Percentiles rank a stretch among this genome's conserved stretches.
Evolutionary conservation across 2,329 filamentous ascomycete genomes (phyloP).

Genomic region (Zymoseptoria brevis): DNA sequence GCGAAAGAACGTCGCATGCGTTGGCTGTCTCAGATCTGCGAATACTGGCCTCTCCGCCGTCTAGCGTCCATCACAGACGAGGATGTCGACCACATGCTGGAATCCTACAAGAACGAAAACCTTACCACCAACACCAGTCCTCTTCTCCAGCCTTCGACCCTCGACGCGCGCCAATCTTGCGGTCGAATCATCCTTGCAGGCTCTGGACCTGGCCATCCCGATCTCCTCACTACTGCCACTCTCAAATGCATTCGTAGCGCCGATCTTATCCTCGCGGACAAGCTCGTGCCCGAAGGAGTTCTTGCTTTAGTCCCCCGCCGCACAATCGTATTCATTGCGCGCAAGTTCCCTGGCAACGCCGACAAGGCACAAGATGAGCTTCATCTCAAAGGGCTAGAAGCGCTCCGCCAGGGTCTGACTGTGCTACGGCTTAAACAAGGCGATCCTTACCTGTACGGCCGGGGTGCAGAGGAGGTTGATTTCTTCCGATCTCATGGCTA

Average conservation of each 20-base stretch:
- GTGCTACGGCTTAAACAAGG: slow-evolving; percentile 92
- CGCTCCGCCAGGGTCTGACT: slow-evolving; percentile 59
- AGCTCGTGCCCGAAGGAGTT: slow-evolving; percentile 75
- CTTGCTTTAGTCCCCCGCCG: slow-evolving; percentile 84
- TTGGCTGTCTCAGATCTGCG: slow-evolving; percentile 93
- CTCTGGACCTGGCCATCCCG: slow-evolving; percentile 85
- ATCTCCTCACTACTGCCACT: slow-evolving; percentile 77
- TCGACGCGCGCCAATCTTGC: slow-evolving; percentile 30
- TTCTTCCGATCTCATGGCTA: slow-evolving; percentile 72
- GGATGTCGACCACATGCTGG: slow-evolving; percentile 70
- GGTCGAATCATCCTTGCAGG: slow-evolving; percentile 83
- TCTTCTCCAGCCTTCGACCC: slow-evolving; percentile 20
- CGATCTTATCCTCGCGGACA: slow-evolving; percentile 76
- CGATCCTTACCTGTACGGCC: slow-evolving; percentile 91
- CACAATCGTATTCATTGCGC: slow-evolving; percentile 81
- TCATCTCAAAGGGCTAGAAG: slow-evolving; percentile 66
- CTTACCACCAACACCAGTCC: slow-evolving; percentile 22
- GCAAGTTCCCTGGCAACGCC: slow-evolving; percentile 96
- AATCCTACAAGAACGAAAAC: slow-evolving; percentile 53
- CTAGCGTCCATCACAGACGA: slow-evolving; percentile 71
- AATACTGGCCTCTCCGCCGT: slow-evolving; percentile 89
- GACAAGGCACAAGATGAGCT: slow-evolving; percentile 90
- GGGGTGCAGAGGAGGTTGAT: slow-evolving; percentile 83
- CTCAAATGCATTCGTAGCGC: slow-evolving; percentile 67
- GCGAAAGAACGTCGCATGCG: slow-evolving; percentile 75